Conservation (phyloP, 371 early-diverging fungal species). For the Rhizomucor miehei region DNA sequence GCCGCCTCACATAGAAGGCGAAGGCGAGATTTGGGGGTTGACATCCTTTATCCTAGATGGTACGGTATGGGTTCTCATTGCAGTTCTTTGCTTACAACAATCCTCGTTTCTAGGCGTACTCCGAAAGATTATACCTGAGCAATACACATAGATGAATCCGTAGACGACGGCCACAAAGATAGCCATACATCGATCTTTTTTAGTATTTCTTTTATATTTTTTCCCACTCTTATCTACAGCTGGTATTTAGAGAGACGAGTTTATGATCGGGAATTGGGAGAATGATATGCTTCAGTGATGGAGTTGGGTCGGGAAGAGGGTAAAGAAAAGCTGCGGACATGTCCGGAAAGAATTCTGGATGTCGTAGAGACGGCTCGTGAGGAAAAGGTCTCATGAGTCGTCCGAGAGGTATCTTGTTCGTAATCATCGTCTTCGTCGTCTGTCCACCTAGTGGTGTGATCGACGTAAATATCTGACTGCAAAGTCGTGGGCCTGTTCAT, state of each 20-base stretch:
- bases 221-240: too few relatives aligned
- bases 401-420: constrained; percentile 6
- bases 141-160: constrained; percentile 13
- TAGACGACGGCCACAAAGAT: too few relatives aligned
- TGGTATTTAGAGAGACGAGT: too few relatives aligned
- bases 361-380: constrained; percentile 6
- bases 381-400: constrained; percentile 4
- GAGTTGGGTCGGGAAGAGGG: constrained; percentile 11
- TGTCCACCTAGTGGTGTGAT: constrained; percentile 6
- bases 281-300: constrained; percentile 1
- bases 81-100: neutral
- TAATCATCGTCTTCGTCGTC: constrained; percentile 14
- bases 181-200: too few relatives aligned
- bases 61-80: constrained; percentile 3
- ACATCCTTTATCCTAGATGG: constrained; percentile 80
- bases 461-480: constrained; percentile 14
- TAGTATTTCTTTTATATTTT: too few relatives aligned
- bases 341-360: constrained; percentile 12
- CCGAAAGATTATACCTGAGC: constrained; percentile 35
- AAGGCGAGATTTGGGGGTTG: constrained; percentile 76
- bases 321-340: constrained; percentile 20
- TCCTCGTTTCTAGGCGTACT: constrained; percentile 33
- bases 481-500: constrained; percentile 18
- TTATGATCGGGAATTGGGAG: constrained; percentile 1
- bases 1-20: constrained; percentile 46